Conservation (phyloP, 164 flowering plant species). For the Kingdonia uniflora region DNA sequence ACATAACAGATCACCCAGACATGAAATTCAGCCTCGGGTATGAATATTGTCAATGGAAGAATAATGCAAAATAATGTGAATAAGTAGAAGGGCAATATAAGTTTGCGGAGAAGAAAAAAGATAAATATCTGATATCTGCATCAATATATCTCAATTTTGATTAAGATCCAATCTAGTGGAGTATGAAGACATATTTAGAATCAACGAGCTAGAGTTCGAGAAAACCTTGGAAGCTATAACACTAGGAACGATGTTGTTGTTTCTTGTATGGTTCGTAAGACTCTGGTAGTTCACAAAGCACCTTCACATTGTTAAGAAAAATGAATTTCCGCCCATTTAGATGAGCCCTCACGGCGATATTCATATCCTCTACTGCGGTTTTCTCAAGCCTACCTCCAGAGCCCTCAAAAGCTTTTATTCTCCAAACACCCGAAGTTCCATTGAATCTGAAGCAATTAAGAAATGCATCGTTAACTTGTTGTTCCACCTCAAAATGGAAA, state of each 20-base stretch:
- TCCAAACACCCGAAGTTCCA: conserved; percentile 78
- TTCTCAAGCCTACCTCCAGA: too few species aligned
- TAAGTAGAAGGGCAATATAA: too few species aligned
- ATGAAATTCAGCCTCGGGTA: conserved; percentile 72
- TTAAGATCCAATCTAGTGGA: conserved; percentile 5
- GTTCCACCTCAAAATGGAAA: too few species aligned
- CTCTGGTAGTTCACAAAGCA: conserved; percentile 73
- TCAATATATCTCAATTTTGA: conserved; percentile 57
- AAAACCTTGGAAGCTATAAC: conserved; percentile 54
- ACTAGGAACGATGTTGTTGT: conserved; percentile 65
- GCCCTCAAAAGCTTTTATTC: too few species aligned
- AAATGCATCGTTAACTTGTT: conserved; percentile 69
- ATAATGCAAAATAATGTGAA: too few species aligned
- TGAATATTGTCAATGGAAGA: too few species aligned
- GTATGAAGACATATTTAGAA: neutral
- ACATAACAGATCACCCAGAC: conserved; percentile 69
- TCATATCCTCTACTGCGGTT: too few species aligned
- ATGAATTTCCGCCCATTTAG: too few species aligned
- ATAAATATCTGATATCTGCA: too few species aligned
- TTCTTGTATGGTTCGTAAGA: conserved; percentile 69
- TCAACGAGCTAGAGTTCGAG: neutral
- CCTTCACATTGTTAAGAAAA: too few species aligned
- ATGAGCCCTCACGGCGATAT: too few species aligned
- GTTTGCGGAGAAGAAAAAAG: conserved; percentile 70
- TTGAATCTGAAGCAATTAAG: conserved; percentile 77